Percentiles rank a stretch among this genome's conserved stretches.
Conservation (phyloP, 192 early-diverging fungal genomes). For the Coemansia sp. region DNA sequence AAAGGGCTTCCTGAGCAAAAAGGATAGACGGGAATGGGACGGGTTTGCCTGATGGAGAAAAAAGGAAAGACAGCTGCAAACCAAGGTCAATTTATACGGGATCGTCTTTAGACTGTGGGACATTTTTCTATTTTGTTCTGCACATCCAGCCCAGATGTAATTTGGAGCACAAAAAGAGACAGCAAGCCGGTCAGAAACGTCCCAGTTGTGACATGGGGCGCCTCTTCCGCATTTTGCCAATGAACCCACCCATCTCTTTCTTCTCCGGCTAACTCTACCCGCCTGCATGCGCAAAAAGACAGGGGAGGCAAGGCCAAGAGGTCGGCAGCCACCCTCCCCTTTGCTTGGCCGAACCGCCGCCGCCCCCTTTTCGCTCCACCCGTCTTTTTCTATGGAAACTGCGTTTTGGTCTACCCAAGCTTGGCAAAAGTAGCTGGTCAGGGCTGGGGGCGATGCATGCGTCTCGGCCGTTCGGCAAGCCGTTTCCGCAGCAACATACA, state of each 20-base stretch:
- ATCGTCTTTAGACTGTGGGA: conserved; percentile 1
- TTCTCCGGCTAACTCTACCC: conserved; percentile 10
- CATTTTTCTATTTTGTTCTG: background rate
- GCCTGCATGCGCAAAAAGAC: background rate
- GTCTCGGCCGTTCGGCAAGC: background rate
- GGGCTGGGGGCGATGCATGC: background rate
- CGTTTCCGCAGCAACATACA: conserved; percentile 1
- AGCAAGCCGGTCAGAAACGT: background rate
- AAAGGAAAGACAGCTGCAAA: conserved; percentile 2
- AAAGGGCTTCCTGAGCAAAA: background rate
- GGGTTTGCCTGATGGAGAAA: conserved; percentile 2
- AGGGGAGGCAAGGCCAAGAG: background rate
- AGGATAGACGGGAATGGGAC: conserved; percentile 6
- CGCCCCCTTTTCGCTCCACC: background rate
- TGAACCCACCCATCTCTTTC: background rate
- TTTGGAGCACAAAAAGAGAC: background rate
- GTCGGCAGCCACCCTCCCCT: background rate
- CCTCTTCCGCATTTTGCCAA: conserved; percentile 5
- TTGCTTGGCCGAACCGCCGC: conserved; percentile 6
- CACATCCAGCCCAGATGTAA: background rate
- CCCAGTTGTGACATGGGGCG: conserved; percentile 1
- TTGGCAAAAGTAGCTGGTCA: background rate
- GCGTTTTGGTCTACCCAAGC: background rate
- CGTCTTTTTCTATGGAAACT: background rate
- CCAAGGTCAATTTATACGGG: background rate